These are phyloP conservation scores for Linderniella brevidens DNA, from an alignment of 257 asterid species.

Conservation along the genomic window DNA sequence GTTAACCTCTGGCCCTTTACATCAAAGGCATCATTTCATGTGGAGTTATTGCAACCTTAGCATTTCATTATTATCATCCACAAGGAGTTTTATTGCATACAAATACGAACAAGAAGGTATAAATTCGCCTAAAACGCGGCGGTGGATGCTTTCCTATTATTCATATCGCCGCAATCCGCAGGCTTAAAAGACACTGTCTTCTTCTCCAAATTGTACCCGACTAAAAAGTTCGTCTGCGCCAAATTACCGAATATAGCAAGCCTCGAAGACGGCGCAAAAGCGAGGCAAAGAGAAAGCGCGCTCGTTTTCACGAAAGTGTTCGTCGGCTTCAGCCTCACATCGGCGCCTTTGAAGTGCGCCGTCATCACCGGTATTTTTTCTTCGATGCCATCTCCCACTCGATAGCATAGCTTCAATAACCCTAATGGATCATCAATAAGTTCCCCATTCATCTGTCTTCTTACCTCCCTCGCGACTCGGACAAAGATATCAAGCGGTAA, in stretches of 20 bases:
- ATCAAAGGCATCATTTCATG: too few relatives aligned
- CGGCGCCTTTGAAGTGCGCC: slow-evolving; percentile 40
- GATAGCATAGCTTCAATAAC: slow-evolving; percentile 26
- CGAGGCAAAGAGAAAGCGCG: slow-evolving; percentile 18
- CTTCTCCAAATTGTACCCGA: slow-evolving; percentile 30
- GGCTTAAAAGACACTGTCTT: slow-evolving; percentile 31
- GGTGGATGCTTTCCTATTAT: too few relatives aligned
- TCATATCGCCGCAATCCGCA: slow-evolving; percentile 17
- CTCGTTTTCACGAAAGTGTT: slow-evolving; percentile 20
- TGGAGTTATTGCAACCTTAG: too few relatives aligned
- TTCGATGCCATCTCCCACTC: neutral
- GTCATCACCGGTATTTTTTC: slow-evolving; percentile 18
- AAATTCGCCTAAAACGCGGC: too few relatives aligned
- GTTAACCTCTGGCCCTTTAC: too few relatives aligned
- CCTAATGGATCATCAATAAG: slow-evolving; percentile 12
- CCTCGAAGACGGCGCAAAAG: slow-evolving; percentile 12
- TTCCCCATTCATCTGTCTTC: slow-evolving; percentile 1
- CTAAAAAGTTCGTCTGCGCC: slow-evolving; percentile 25
- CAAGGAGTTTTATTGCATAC: too few relatives aligned
- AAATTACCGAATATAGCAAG: slow-evolving; percentile 25
- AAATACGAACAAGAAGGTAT: too few relatives aligned
- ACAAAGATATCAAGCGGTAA: slow-evolving; percentile 19
- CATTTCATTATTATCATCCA: too few relatives aligned
- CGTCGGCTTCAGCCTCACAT: slow-evolving; percentile 22
- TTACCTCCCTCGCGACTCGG: slow-evolving; percentile 9